Percentiles rank a stretch among this genome's conserved stretches.
Conservation (phyloP, 179 eudicot species). For the Camellia oleifera region DNA sequence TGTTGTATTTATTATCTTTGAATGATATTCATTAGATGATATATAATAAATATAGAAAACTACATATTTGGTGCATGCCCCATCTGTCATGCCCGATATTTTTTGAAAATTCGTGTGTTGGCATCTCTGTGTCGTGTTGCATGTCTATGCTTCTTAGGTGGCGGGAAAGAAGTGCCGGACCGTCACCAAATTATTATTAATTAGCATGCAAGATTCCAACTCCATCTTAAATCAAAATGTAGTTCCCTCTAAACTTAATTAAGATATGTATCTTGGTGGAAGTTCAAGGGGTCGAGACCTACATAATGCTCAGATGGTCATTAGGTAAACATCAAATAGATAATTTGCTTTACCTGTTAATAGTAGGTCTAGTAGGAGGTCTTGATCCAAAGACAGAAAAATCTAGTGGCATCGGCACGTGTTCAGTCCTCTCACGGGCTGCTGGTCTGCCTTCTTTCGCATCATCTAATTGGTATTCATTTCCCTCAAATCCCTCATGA, state of each 20-base stretch:
- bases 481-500: slow-evolving; percentile 66
- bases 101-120: no score
- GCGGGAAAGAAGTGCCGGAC: no score
- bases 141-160: no score
- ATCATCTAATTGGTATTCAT: slow-evolving; percentile 43
- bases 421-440: slow-evolving; percentile 54
- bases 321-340: not conserved
- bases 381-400: slow-evolving; percentile 72
- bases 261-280: not conserved
- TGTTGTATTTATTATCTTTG: no score
- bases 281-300: not conserved
- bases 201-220: not conserved
- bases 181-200: not conserved
- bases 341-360: slow-evolving; percentile 60
- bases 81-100: no score
- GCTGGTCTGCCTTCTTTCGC: slow-evolving; percentile 48
- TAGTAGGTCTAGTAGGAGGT: slow-evolving; percentile 89
- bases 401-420: slow-evolving; percentile 81
- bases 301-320: not conserved
- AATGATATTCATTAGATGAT: no score
- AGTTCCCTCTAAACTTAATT: not conserved
- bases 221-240: not conserved
- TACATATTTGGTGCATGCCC: no score
- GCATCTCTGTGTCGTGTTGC: no score
- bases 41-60: no score